Evolutionary conservation across 2,329 filamentous ascomycete genomes (phyloP), one percentile per base, ranked within the genome.

Genomic region (Colletotrichum plurivorum): DNA sequence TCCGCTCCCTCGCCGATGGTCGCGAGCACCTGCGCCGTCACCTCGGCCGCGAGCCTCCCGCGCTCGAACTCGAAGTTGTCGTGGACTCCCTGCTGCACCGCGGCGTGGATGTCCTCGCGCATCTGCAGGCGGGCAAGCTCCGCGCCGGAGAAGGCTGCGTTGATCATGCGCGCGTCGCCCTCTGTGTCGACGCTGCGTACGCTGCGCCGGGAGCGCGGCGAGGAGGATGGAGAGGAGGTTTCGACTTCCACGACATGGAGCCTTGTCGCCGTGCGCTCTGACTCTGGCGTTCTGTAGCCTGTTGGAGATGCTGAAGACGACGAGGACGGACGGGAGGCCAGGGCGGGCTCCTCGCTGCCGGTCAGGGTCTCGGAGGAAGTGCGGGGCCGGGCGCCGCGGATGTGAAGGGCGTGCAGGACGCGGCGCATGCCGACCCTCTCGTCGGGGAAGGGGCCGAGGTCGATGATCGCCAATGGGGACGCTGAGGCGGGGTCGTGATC

Each of bases 61-160:
- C 62, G 62, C 53, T 52, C 46, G 22, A 64, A 57, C 20, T 57
- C 54, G 3, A 64, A 64, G 46, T 51, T 64, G 31, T 64, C 53
- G 31, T 52, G 53, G 18, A 59, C 53, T 16, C 20, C 25, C 43
- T 54, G 31, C 3, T 0, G 10, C 20, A 54, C 48, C 0, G 59
- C 31, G 1, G 27, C 61, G 7, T 10, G 61, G 5, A 69, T 9
- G n/a, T 51, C 54, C 52, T 52, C 51, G 4, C 36, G 20, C 4
- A 25, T n/a, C 13, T 52, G 64, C 0, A 54, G 2, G 10, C 31
- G 49, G 6, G 16, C 43, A 12, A 39, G n/a, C 13, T 65, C 66
- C 5, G 62, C 53, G 2, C 53, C 46, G 1, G 31, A 41, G 22
- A 43, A 63, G 1, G 39, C 4, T n/a, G 48, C 64, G 49, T 69